Conservation (phyloP, 116 monocot species). For the Thalassia testudinum region DNA sequence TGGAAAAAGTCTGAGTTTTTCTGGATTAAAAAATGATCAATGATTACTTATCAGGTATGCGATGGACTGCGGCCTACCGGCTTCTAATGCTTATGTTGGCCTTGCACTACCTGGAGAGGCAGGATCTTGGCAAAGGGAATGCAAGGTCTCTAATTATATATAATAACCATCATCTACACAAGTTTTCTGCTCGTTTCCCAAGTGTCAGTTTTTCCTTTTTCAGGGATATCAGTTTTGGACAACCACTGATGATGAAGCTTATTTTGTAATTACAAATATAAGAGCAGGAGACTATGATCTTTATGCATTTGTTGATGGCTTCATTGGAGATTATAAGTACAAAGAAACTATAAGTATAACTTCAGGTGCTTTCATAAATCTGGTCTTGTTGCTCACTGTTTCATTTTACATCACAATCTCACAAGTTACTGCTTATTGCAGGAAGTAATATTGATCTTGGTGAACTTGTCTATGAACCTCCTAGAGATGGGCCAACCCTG, state of each 20-base stretch:
- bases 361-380: conserved; percentile 13
- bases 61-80: conserved; percentile 28
- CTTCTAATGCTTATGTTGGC: conserved; percentile 51
- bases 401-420: background rate
- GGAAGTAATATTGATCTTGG: conserved; percentile 43
- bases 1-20: no score
- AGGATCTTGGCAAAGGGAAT: conserved; percentile 95
- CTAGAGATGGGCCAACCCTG: conserved; percentile 67
- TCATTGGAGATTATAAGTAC: conserved; percentile 72
- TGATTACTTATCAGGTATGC: conserved; percentile 19
- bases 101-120: conserved; percentile 76
- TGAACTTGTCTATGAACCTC: conserved; percentile 55
- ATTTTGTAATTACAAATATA: conserved; percentile 40
- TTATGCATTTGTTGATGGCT: conserved; percentile 70
- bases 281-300: conserved; percentile 60
- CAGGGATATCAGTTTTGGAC: conserved; percentile 94
- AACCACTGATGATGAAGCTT: conserved; percentile 33
- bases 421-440: conserved; percentile 2
- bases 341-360: conserved; percentile 32
- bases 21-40: no score
- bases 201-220: background rate
- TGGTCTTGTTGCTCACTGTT: no score
- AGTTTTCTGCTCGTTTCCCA: no score
- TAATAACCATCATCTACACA: no score
- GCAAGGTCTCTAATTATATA: conserved; percentile 29